Conservation (phyloP, 2,329 filamentous ascomycete genomes). For the Fonsecaea nubica region DNA sequence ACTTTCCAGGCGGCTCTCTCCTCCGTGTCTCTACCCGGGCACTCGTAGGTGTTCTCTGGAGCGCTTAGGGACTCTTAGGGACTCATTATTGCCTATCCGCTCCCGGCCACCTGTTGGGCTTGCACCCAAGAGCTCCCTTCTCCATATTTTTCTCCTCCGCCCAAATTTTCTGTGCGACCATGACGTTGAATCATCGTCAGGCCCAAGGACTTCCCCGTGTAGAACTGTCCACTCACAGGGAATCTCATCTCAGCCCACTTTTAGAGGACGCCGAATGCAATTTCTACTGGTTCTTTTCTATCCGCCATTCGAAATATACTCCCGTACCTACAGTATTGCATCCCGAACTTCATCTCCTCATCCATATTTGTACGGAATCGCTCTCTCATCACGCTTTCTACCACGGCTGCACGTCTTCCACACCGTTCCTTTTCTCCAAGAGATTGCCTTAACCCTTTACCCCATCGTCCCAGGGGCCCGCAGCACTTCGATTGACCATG, state of each 20-base stretch:
- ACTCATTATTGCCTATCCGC: background rate
- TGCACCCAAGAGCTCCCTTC: conserved; percentile 3
- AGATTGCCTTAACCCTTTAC: conserved; percentile 11
- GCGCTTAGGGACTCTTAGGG: background rate
- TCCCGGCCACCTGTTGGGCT: background rate
- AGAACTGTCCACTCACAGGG: background rate
- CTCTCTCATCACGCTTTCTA: background rate
- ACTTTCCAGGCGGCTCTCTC: conserved; percentile 4
- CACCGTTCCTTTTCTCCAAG: conserved; percentile 18
- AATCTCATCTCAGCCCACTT: background rate
- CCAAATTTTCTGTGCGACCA: conserved; percentile 18
- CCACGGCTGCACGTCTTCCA: conserved; percentile 1
- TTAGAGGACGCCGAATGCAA: background rate
- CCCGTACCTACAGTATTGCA: background rate
- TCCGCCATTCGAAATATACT: background rate
- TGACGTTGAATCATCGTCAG: conserved; percentile 13
- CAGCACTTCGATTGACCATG: conserved; percentile 13
- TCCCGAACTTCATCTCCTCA: background rate
- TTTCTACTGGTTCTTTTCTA: background rate
- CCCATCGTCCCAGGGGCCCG: conserved; percentile 17
- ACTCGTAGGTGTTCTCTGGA: background rate
- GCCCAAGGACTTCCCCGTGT: conserved; percentile 1
- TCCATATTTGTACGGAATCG: background rate
- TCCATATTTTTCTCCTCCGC: conserved; percentile 14
- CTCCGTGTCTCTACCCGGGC: background rate